A percentile compares a stretch with the other conserved stretches of the same genome.
Evolutionary conservation across 2,329 filamentous ascomycete species (phyloP).

Genomic region (Fusarium napiforme): DNA sequence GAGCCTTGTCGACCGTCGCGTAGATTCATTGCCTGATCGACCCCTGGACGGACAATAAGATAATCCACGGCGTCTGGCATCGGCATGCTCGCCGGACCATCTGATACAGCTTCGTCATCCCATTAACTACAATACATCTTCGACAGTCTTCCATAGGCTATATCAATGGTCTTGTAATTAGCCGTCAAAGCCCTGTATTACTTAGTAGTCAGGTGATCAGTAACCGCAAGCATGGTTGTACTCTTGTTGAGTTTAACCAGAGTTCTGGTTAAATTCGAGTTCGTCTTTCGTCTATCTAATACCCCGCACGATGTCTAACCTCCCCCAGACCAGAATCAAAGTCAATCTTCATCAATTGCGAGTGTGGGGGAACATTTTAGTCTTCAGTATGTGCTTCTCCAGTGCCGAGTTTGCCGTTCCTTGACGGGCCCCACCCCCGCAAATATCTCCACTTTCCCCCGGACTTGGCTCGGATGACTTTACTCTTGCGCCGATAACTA

Average conservation of each 20-base stretch:
- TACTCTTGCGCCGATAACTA: neutral
- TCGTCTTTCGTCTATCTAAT: neutral
- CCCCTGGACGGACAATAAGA: neutral
- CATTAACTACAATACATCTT: neutral
- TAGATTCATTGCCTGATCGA: neutral
- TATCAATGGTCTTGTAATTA: neutral
- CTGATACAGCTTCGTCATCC: neutral
- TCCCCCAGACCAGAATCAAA: neutral
- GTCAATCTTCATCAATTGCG: neutral
- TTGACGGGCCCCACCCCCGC: neutral
- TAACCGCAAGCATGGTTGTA: neutral
- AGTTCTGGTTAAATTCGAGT: neutral
- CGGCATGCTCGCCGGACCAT: neutral
- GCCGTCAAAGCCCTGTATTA: neutral
- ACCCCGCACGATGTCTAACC: neutral
- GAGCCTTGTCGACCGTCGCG: neutral
- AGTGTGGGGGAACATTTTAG: neutral
- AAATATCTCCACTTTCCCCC: neutral
- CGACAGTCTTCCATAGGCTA: neutral
- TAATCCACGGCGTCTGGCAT: neutral
- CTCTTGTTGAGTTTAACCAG: neutral
- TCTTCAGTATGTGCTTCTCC: neutral
- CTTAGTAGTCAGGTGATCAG: neutral
- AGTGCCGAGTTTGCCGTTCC: neutral
- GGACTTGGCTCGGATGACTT: neutral